Evolutionary conservation across 2,329 filamentous ascomycete species (phyloP), one percentile per base, ranked within the genome.

Genomic region (Venturia oleaginea): DNA sequence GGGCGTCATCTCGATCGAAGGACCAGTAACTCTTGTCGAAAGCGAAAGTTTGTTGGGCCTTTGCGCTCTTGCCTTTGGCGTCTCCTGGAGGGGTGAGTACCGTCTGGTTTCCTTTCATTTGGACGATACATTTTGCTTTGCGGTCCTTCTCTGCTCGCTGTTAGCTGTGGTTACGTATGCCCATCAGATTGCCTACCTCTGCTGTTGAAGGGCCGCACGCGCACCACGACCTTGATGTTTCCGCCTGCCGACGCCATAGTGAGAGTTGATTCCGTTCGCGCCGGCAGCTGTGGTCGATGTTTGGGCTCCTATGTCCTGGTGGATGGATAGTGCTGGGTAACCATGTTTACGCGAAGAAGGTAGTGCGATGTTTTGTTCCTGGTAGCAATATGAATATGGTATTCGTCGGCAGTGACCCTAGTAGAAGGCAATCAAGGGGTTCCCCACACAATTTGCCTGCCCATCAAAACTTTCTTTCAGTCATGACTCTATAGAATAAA

Each of bases 221-320:
- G 87, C 81, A 99, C 94, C 82, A 99, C 94, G 80, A 99, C 94
- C 87, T 99, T 99, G 78, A 99, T 99, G 75, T 99, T 99, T 75
- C 94, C 92, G 79, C 90, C 90, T 71, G 84, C 83, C 42, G 59
- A 57, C 64, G 62, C 62, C 62, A 65, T 65, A 43, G n/a, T 65
- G 30, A 57, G 13, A 17, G 32, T 15, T 27, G 22, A 24, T 42
- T 34, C 59, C 22, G 59, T 40, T 42, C 40, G 59, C 59, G 59
- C 59, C 59, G 59, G 59, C 59, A 60, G 59, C 59, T 42, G 37
- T 60, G 34, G 17, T 37, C 22, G 51, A 51, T 57, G 30, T 3
- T 34, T 57, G 51, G 51, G 30, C 46, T 24, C 22, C n/a, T 51
- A 3, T 30, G 46, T 51, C 46, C 22, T 51, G 15, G 27, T 34